A percentile compares a stretch with the other conserved stretches of the same genome.
Conservation (phyloP, 2,329 filamentous ascomycete species). For the Sarocladiaceae sp. region DNA sequence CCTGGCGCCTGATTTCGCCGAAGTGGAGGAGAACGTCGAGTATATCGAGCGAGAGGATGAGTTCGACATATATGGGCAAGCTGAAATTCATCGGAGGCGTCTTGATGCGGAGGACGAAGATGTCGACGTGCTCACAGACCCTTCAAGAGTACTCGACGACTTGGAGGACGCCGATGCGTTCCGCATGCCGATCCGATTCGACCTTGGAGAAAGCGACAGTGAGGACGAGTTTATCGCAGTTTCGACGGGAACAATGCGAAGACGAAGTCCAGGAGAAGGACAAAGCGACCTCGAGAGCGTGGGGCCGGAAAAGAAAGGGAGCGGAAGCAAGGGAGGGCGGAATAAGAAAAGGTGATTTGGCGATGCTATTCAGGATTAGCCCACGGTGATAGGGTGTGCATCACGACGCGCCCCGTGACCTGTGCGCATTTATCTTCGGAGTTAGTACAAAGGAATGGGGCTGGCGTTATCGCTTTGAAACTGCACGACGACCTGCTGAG, state of each 20-base stretch:
- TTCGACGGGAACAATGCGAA: conserved; percentile 74
- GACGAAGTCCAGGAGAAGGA: conserved; percentile 72
- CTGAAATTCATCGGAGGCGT: conserved; percentile 86
- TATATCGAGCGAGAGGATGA: conserved; percentile 95
- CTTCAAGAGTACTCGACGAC: conserved; percentile 53
- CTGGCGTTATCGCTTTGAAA: background rate
- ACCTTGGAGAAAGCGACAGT: conserved; percentile 88
- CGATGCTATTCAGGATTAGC: background rate
- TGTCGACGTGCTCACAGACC: conserved; percentile 80
- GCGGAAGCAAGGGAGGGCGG: conserved; percentile 28
- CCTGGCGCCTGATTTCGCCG: conserved; percentile 89
- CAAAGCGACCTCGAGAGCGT: conserved; percentile 56
- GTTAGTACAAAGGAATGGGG: background rate
- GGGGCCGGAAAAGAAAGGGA: conserved; percentile 35
- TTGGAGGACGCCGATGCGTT: conserved; percentile 49
- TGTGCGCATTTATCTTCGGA: too few relatives aligned
- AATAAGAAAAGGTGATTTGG: conserved; percentile 31
- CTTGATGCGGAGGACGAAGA: conserved; percentile 90
- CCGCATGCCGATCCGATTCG: conserved; percentile 86
- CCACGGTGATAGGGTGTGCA: too few relatives aligned
- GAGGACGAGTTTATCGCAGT: conserved; percentile 77
- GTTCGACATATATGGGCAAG: conserved; percentile 93
- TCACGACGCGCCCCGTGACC: too few relatives aligned
- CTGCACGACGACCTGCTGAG: background rate
- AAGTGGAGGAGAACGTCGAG: conserved; percentile 97